Percentiles rank a stretch among this genome's conserved stretches.
phyloP scores from a whole-genome alignment of 768 basidiomycete species.

The Leccinum subgranulosum region DNA sequence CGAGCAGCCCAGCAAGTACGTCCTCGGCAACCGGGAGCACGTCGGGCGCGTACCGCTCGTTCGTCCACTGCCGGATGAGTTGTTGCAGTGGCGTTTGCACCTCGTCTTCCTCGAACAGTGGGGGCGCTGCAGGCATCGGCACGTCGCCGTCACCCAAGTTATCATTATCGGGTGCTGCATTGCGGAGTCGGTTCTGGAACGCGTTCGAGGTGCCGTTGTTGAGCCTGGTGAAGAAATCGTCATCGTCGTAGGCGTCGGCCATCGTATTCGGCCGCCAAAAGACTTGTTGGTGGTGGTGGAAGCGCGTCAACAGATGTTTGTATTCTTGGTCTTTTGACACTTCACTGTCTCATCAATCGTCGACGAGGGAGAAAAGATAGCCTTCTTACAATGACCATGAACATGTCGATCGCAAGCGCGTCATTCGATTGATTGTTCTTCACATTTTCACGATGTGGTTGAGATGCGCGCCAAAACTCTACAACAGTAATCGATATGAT shows the following conservation, averaged over 20 bases:
- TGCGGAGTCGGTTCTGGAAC: slow-evolving; percentile 38
- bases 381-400: not conserved
- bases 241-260: slow-evolving; percentile 18
- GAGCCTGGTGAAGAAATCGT: slow-evolving; percentile 30
- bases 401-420: not conserved
- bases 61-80: slow-evolving; percentile 81
- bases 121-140: slow-evolving; percentile 29
- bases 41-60: slow-evolving; percentile 81
- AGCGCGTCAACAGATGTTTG: not conserved
- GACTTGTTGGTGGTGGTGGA: no score
- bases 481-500: slow-evolving; percentile 7
- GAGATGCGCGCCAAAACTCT: not conserved
- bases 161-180: slow-evolving; percentile 28
- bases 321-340: not conserved
- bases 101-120: slow-evolving; percentile 32
- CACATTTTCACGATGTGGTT: not conserved
- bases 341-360: not conserved
- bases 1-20: slow-evolving; percentile 61
- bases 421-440: not conserved
- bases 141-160: slow-evolving; percentile 19
- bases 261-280: not conserved
- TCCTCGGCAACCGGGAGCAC: slow-evolving; percentile 71
- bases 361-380: not conserved
- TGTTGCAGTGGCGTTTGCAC: slow-evolving; percentile 62
- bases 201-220: slow-evolving; percentile 8